phyloP scores from a whole-genome alignment of 202 grass and related monocot species.

The Carex arenaria region DNA sequence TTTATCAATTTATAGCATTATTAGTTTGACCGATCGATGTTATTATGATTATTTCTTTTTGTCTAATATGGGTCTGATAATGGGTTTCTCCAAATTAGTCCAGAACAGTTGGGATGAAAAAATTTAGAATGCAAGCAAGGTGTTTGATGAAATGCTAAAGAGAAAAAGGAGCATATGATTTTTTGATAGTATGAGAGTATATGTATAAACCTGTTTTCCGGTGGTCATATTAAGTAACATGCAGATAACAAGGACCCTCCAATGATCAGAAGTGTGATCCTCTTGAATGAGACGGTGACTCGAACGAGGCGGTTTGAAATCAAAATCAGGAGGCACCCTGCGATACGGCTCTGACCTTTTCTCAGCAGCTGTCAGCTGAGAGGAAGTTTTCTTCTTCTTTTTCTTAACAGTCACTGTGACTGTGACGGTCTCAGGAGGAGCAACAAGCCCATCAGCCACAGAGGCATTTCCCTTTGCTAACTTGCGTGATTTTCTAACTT shows the following conservation, averaged over 20 bases:
- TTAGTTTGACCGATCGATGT: too few species aligned
- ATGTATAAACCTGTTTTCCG: slow-evolving; percentile 39
- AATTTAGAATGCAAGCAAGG: background rate
- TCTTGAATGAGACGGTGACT: slow-evolving; percentile 62
- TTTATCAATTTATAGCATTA: too few species aligned
- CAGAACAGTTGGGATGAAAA: background rate
- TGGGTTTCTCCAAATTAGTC: background rate
- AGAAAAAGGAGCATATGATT: background rate
- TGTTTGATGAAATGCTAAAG: background rate
- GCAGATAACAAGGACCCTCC: slow-evolving; percentile 33
- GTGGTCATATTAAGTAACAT: slow-evolving; percentile 58
- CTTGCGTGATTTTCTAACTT: too few species aligned
- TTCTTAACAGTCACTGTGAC: background rate
- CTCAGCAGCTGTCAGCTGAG: slow-evolving; percentile 25
- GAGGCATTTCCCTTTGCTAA: too few species aligned
- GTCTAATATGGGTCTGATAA: too few species aligned
- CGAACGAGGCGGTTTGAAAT: slow-evolving; percentile 36
- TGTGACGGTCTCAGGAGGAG: background rate
- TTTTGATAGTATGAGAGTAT: too few species aligned
- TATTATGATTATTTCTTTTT: too few species aligned
- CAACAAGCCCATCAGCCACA: too few species aligned
- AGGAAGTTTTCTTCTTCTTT: background rate
- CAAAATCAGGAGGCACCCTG: slow-evolving; percentile 24
- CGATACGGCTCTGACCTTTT: slow-evolving; percentile 41
- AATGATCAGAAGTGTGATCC: slow-evolving; percentile 48